Base-by-base conservation (phyloP, 2,329 filamentous ascomycete species). In the Exserohilum turcica region DNA sequence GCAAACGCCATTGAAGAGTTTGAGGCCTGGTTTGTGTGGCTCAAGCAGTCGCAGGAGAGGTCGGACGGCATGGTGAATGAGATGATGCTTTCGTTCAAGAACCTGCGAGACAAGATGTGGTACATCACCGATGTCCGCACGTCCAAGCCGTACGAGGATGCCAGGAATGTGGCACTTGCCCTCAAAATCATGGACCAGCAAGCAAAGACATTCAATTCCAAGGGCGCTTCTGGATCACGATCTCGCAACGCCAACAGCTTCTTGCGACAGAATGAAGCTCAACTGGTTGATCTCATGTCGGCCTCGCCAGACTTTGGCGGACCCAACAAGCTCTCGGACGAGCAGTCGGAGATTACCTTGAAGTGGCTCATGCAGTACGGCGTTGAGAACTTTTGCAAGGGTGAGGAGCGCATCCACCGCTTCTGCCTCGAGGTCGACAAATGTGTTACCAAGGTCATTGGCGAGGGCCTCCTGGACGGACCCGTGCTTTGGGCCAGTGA, bases 71-170 rank as follows among this genome's bases (percentile, higher is more conserved):
- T 86, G 10, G 87, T 92, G 31, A 88, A 91, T 35, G 81, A 85
- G 5, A 90, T 91, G 84, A 89, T 91, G 81, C 81, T 82, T 53
- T 85, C 85, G 5, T 81, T 94, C 32, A 85, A 87, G 52, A 86
- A 88, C 18, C 81, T 97, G 33, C 86, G 94, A 36, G 90, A 96
- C 72, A 97, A 97, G 80, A 96, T 97, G 90, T 99, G 94, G 94
- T 99, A 96, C 72, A 90, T 94, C 55, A 93, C 90, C 1, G 92
- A 97, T 72, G 92, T 97, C 24, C 88, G 91, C 57, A 92, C 93
- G 65, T 97, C 94, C 3, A 89, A 87, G 43, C 86, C 87, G 8
- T 97, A 97, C 66, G 90, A 94, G 55, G 89, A 95, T 63, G 91
- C 91, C 33, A 87, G 88, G 53, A 91, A 93, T 60, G 88, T 97